These are phyloP conservation scores for Pestalotiopsis sp. DNA, from an alignment of 2,329 filamentous ascomycete genomes.

Conservation along the genomic window DNA sequence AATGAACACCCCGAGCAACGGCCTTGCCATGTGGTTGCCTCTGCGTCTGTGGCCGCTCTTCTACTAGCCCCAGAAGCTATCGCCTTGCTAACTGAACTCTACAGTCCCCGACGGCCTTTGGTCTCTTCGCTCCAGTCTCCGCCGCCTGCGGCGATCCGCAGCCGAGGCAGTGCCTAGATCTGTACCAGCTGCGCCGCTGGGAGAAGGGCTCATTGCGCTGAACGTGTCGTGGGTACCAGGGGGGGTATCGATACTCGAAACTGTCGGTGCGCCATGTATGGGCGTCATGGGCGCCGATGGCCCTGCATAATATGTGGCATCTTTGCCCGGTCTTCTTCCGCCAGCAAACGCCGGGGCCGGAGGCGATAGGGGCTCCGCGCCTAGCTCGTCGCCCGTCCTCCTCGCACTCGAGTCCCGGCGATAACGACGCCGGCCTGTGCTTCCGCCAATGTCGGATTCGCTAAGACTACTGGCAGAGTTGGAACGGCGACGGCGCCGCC, in stretches of 20 bases:
- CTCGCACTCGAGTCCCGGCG: slow-evolving; percentile 54
- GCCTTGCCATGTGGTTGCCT: not conserved
- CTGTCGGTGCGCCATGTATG: slow-evolving; percentile 33
- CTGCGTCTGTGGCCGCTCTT: not conserved
- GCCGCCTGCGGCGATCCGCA: slow-evolving; percentile 57
- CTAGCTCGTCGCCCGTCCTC: slow-evolving; percentile 48
- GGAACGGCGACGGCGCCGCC: slow-evolving; percentile 38
- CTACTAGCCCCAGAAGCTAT: not conserved
- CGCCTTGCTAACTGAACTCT: slow-evolving; percentile 20
- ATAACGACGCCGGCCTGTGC: slow-evolving; percentile 48
- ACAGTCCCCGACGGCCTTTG: slow-evolving; percentile 30
- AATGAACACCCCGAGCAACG: slow-evolving; percentile 8
- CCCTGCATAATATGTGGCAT: slow-evolving; percentile 61
- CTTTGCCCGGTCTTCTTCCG: slow-evolving; percentile 52
- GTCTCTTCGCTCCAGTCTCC: slow-evolving; percentile 56
- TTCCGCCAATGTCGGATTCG: slow-evolving; percentile 53
- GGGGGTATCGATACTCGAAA: slow-evolving; percentile 50
- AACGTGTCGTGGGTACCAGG: slow-evolving; percentile 55
- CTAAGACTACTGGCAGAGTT: slow-evolving; percentile 61
- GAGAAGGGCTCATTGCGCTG: slow-evolving; percentile 54
- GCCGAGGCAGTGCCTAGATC: slow-evolving; percentile 41
- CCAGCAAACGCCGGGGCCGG: slow-evolving; percentile 60
- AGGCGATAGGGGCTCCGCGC: slow-evolving; percentile 50
- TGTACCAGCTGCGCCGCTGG: slow-evolving; percentile 40
- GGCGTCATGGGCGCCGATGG: slow-evolving; percentile 27